These are phyloP conservation scores for Pyrenochaeta sp. DNA, from an alignment of 2,329 filamentous ascomycete species.

Conservation along the genomic window DNA sequence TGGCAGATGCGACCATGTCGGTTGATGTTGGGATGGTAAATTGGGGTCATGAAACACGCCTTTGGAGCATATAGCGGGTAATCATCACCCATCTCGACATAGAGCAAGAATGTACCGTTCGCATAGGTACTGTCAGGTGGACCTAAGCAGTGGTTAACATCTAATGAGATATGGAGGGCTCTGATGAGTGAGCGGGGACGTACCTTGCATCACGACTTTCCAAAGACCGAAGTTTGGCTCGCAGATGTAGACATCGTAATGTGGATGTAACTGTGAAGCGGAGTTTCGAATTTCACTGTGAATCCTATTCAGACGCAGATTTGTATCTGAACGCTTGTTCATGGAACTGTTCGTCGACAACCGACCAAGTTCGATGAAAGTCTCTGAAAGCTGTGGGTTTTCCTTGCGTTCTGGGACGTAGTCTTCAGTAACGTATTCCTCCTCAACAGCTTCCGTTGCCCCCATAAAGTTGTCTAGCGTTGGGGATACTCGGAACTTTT, in stretches of 20 bases:
- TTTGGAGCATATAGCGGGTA: constrained; percentile 47
- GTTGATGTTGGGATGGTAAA: constrained; percentile 51
- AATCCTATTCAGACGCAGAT: constrained; percentile 33
- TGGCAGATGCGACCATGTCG: constrained; percentile 49
- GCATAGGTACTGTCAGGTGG: constrained; percentile 41
- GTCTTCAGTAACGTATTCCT: constrained; percentile 37
- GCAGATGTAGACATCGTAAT: constrained; percentile 50
- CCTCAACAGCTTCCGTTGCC: constrained; percentile 3
- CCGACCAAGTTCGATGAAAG: constrained; percentile 12
- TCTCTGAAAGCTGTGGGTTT: constrained; percentile 33
- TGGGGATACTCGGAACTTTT: constrained; percentile 1
- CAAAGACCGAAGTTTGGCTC: constrained; percentile 51
- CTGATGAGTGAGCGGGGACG: constrained; percentile 7
- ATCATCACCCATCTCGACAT: constrained; percentile 45
- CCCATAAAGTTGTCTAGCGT: constrained; percentile 15
- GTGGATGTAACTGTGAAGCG: constrained; percentile 33
- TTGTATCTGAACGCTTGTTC: constrained; percentile 12
- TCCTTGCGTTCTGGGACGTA: constrained; percentile 40
- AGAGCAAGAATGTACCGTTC: constrained; percentile 45
- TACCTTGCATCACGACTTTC: constrained; percentile 50
- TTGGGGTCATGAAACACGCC: constrained; percentile 46
- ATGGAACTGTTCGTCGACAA: constrained; percentile 1
- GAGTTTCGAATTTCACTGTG: constrained; percentile 47
- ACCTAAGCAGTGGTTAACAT: constrained; percentile 3
- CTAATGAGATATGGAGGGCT: too few relatives aligned